phyloP scores from a whole-genome alignment of 2,329 filamentous ascomycete species.

The Byssochlamys sp. region DNA sequence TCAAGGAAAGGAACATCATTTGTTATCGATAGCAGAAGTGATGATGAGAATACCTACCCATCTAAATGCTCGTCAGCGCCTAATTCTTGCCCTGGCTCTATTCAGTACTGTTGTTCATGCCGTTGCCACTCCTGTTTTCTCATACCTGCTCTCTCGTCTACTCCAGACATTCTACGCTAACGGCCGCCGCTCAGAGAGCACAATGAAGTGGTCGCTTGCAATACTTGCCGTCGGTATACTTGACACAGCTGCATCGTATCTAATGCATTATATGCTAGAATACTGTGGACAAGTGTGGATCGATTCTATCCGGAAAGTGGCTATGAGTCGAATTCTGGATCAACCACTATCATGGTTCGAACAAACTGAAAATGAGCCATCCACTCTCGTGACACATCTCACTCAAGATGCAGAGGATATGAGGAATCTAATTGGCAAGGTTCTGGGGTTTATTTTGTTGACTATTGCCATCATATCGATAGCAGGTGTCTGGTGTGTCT shows the following conservation, averaged over 20 bases:
- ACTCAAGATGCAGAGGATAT: conserved; percentile 81
- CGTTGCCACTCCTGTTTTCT: conserved; percentile 62
- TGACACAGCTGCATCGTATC: conserved; percentile 57
- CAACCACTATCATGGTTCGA: conserved; percentile 77
- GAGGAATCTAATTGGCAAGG: conserved; percentile 69
- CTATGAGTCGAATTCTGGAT: conserved; percentile 58
- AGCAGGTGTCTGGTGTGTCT: conserved; percentile 65
- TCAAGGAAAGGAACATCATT: background rate
- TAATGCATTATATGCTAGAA: conserved; percentile 64
- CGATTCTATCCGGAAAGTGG: conserved; percentile 57
- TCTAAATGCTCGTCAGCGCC: conserved; percentile 44
- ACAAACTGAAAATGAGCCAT: conserved; percentile 53
- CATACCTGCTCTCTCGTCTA: conserved; percentile 64
- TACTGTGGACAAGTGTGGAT: conserved; percentile 66
- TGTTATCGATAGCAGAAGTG: conserved; percentile 42
- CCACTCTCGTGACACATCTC: conserved; percentile 58
- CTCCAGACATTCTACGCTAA: conserved; percentile 58
- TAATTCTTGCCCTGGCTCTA: conserved; percentile 52
- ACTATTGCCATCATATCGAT: conserved; percentile 57
- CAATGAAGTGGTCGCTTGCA: conserved; percentile 58
- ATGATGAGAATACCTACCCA: conserved; percentile 62
- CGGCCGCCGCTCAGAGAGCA: conserved; percentile 39
- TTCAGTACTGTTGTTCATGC: conserved; percentile 56
- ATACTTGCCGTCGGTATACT: conserved; percentile 59
- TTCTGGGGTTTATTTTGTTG: conserved; percentile 60